Evolutionary conservation across 2,329 filamentous ascomycete species (phyloP).

Genomic region (Xylariales sp.): DNA sequence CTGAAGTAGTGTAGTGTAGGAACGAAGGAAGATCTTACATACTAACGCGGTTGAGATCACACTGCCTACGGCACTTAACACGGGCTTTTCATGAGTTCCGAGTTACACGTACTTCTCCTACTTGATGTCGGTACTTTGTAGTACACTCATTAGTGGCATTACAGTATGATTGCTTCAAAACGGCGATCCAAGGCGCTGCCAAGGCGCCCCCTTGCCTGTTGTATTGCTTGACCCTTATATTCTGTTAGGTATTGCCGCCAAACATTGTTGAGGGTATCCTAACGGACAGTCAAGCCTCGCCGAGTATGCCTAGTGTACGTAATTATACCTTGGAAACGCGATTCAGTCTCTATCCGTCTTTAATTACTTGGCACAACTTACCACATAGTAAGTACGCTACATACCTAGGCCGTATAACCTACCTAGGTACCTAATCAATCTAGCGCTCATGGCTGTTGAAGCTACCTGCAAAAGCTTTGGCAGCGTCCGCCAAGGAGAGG

Average conservation of each 20-base stretch:
- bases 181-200: conserved; percentile 10
- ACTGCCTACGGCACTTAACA: conserved; percentile 18
- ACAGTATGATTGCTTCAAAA: conserved; percentile 9
- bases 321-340: conserved; percentile 2
- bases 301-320: neutral
- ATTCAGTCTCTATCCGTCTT: conserved; percentile 10
- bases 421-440: neutral
- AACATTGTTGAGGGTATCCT: conserved; percentile 6
- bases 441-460: neutral
- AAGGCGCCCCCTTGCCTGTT: conserved; percentile 7
- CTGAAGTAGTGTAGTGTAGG: conserved; percentile 11
- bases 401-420: too few relatives aligned
- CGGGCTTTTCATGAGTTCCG: conserved; percentile 10
- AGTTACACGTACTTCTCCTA: conserved; percentile 6
- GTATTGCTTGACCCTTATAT: conserved; percentile 19
- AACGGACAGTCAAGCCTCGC: conserved; percentile 8
- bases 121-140: neutral
- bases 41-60: conserved; percentile 23
- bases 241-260: conserved; percentile 22
- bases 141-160: neutral
- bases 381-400: neutral
- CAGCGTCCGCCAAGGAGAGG: neutral
- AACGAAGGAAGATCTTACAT: conserved; percentile 26
- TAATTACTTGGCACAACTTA: neutral
- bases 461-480: neutral